A percentile compares a stretch with the other conserved stretches of the same genome.
Conservation (phyloP, 176 grass and related monocot species). For the Poa annua region DNA sequence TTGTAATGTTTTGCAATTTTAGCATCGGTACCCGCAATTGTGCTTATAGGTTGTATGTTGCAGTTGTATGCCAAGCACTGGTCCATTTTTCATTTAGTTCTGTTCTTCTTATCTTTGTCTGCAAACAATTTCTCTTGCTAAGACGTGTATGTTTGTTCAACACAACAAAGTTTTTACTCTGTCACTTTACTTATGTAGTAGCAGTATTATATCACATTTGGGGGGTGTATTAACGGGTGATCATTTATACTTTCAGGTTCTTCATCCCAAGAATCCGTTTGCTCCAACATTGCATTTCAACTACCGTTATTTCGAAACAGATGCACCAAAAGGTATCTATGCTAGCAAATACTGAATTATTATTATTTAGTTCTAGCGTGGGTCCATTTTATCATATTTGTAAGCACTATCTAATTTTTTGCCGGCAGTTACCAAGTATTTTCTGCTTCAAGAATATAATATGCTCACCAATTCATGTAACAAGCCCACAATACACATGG, state of each 20-base stretch:
- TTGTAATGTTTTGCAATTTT: neutral
- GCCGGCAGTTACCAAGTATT: neutral
- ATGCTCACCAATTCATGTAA: neutral
- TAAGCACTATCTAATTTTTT: neutral
- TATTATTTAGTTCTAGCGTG: neutral
- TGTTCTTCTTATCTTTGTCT: neutral
- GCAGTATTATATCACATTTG: neutral
- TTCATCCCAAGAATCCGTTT: slow-evolving; percentile 99
- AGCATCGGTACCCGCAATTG: neutral
- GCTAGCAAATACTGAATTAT: neutral
- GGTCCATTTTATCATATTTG: neutral
- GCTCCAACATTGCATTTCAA: slow-evolving; percentile 98
- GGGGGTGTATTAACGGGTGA: neutral
- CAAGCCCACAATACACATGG: neutral
- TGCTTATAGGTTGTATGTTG: neutral
- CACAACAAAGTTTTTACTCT: neutral
- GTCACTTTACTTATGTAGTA: neutral
- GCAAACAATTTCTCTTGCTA: slow-evolving; percentile 2
- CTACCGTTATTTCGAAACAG: slow-evolving; percentile 98
- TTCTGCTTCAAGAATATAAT: neutral
- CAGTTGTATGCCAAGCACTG: neutral
- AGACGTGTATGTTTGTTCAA: neutral
- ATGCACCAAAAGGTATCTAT: slow-evolving; percentile 86
- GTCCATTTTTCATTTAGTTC: neutral
- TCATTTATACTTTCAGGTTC: slow-evolving; percentile 62